Conservation (phyloP, 257 asterid species). For the Parsonsia alboflavescens region DNA sequence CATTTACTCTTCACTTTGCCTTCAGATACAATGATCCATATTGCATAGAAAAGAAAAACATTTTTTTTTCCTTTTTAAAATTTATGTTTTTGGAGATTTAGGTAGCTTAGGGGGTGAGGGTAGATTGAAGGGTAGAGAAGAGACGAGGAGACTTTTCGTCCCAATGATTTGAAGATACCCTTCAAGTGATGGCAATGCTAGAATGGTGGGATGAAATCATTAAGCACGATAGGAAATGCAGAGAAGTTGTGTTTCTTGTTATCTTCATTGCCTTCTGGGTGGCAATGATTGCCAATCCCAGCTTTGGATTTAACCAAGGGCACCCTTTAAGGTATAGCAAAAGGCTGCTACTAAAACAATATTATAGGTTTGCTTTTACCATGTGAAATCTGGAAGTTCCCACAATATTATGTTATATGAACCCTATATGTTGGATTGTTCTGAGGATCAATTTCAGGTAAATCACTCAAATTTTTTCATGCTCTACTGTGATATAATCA, state of each 20-base stretch:
- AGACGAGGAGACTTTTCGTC: slow-evolving; percentile 85
- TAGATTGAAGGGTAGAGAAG: slow-evolving; percentile 22
- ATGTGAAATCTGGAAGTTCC: too few relatives aligned
- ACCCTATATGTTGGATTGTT: too few relatives aligned
- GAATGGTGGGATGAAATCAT: slow-evolving; percentile 63
- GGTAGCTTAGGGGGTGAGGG: slow-evolving; percentile 13
- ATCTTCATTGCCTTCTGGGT: slow-evolving; percentile 93
- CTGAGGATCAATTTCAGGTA: neutral
- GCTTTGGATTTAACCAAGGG: slow-evolving; percentile 97
- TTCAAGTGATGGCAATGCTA: slow-evolving; percentile 59
- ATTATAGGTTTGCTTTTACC: too few relatives aligned
- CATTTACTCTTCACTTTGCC: slow-evolving; percentile 19
- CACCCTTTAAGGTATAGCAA: slow-evolving; percentile 75
- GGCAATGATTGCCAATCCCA: slow-evolving; percentile 95
- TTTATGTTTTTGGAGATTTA: slow-evolving; percentile 15
- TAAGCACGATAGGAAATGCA: slow-evolving; percentile 91
- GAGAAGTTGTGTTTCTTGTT: slow-evolving; percentile 77
- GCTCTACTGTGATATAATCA: neutral
- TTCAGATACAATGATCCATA: slow-evolving; percentile 3
- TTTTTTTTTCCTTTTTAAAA: slow-evolving; percentile 7
- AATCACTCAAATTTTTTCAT: neutral
- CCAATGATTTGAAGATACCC: slow-evolving; percentile 83
- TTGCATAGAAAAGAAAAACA: neutral
- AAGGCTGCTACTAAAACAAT: too few relatives aligned
- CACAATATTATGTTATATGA: too few relatives aligned